phyloP scores from a whole-genome alignment of 371 early-diverging fungal genomes.

The Umbelopsis sp. region DNA sequence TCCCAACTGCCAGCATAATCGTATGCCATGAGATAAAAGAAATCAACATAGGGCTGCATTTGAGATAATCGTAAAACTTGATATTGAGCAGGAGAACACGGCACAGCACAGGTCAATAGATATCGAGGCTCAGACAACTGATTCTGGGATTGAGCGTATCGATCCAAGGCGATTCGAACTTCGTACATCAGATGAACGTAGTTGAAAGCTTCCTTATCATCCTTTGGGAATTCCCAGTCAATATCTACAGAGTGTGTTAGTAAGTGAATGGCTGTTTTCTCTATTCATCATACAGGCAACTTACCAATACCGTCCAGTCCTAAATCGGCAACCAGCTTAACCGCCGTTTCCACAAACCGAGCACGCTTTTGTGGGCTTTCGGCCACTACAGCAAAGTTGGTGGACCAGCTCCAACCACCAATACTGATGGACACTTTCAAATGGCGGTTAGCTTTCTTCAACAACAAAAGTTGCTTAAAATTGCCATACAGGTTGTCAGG shows the following conservation, averaged over 20 bases:
- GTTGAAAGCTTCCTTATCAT: slow-evolving; percentile 72
- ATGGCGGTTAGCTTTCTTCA: slow-evolving; percentile 70
- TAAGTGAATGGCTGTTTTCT: background rate
- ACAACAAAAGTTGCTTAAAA: slow-evolving; percentile 77
- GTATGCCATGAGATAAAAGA: slow-evolving; percentile 82
- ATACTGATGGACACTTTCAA: slow-evolving; percentile 77
- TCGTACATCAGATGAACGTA: slow-evolving; percentile 75
- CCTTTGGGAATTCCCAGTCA: slow-evolving; percentile 90
- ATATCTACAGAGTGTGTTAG: slow-evolving; percentile 40
- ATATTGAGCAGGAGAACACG: slow-evolving; percentile 66
- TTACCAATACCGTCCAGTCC: slow-evolving; percentile 52
- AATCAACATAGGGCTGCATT: slow-evolving; percentile 70
- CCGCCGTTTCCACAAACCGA: slow-evolving; percentile 63
- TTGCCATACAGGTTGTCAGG: slow-evolving; percentile 71
- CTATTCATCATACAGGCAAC: background rate
- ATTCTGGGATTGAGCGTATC: slow-evolving; percentile 41
- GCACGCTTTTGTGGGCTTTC: slow-evolving; percentile 56
- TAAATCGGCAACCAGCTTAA: slow-evolving; percentile 61
- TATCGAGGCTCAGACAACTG: slow-evolving; percentile 53
- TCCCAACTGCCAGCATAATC: slow-evolving; percentile 82
- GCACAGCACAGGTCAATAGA: slow-evolving; percentile 71
- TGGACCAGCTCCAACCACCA: slow-evolving; percentile 91
- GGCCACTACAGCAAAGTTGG: slow-evolving; percentile 78
- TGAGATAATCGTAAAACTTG: slow-evolving; percentile 58
- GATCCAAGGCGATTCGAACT: slow-evolving; percentile 67